Percentiles rank a stretch among this genome's conserved stretches.
These are phyloP conservation scores for Vaccinium macrocarpon DNA, from an alignment of 148 eudicot genomes.

Conservation along the genomic window DNA sequence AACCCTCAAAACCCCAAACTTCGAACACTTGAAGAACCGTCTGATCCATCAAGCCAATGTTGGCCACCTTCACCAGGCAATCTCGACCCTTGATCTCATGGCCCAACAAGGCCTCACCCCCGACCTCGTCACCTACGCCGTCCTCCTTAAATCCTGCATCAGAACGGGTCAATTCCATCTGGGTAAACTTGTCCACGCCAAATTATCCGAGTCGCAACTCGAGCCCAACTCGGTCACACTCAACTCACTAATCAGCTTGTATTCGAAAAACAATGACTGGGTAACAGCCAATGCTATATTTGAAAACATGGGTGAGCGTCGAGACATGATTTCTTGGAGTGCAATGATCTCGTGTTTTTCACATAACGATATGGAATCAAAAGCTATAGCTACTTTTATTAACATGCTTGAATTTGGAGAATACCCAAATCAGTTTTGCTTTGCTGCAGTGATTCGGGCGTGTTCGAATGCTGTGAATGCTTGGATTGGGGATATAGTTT, in stretches of 20 bases:
- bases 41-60: constrained; percentile 41
- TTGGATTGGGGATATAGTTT: constrained; percentile 35
- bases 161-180: constrained; percentile 44
- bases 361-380: constrained; percentile 13
- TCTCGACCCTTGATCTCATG: constrained; percentile 54
- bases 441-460: constrained; percentile 47
- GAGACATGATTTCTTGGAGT: constrained; percentile 63
- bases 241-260: constrained; percentile 52
- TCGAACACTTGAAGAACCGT: constrained; percentile 41
- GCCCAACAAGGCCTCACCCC: constrained; percentile 39
- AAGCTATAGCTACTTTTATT: no score
- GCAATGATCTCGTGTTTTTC: constrained; percentile 61
- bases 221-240: constrained; percentile 37
- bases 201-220: constrained; percentile 29
- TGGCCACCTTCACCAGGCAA: constrained; percentile 39
- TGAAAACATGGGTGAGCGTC: constrained; percentile 28
- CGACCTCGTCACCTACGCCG: constrained; percentile 47
- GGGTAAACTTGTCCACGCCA: constrained; percentile 46
- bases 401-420: no score
- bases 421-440: constrained; percentile 36
- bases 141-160: constrained; percentile 61
- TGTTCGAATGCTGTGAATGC: constrained; percentile 34
- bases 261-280: constrained; percentile 63
- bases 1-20: constrained; percentile 23
- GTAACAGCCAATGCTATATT: constrained; percentile 39